Evolutionary conservation across 805 yeast species (phyloP), one percentile per base, ranked within the genome.

Genomic region (Torulaspora delbrueckii): DNA sequence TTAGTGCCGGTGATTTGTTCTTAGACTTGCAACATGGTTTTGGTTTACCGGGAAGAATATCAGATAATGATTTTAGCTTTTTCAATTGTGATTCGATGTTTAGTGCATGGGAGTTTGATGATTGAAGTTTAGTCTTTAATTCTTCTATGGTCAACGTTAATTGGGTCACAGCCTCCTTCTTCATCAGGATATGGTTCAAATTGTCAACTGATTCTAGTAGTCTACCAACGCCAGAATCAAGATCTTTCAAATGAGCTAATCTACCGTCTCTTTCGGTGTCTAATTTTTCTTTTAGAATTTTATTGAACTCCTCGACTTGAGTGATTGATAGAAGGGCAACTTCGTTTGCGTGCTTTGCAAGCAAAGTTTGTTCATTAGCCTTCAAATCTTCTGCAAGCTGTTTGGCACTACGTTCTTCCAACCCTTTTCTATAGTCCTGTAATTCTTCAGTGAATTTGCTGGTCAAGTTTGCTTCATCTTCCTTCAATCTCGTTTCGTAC

Each of bases 201-300:
- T 73, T 56, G 27, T 68, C 65, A 57, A 78, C 55, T 4, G 61
- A 55, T 5, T 54, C 51, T 8, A 54, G 25, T 28, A 91, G 72
- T 28, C 75, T 73, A 22, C 66, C 71, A 42, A 85, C 70, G 56
- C 80, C 74, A 8, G 69, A 51, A 54, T 76, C 71, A 45, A 93
- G 73, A 46, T 79, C 77, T 27, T 75, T 74, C 58, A 93, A 73
- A 57, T 83, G 74, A 38, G 84, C 74, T 57, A 90, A 77, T 61
- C 93, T 82, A 23, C 89, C 87, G 52, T 82, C 74, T 68, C 98
- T 82, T 72, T 85, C 95, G 9, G 63, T 52, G 52, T 84, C 90
- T 43, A 90, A 76, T 48, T 76, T 76, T 44, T 77, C 74, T 37
- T 74, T 62, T 39, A 88, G 72, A 46, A 78, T 70, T 43, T 73